Evolutionary conservation across 1,139 yeast species (phyloP), one percentile per base, ranked within the genome.

Genomic region (Taphrina confusa): DNA sequence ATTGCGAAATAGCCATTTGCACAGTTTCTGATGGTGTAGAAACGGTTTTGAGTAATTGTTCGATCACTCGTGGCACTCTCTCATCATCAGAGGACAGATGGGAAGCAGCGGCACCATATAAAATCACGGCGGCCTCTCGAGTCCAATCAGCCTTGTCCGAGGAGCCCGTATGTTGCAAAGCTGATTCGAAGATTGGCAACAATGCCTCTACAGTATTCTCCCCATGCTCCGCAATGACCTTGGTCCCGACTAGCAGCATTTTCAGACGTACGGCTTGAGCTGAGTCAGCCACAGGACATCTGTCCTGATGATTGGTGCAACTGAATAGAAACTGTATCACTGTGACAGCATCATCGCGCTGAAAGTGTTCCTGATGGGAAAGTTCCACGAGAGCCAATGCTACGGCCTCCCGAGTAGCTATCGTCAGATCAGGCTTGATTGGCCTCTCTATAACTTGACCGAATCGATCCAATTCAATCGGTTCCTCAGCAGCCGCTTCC

Each of bases 1-100:
- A 87, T 67, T 83, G 86, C 6, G 95, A 82, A 54, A 88, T 85
- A 4, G 96, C 96, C 69, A 76, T 82, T 72, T 89, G 97, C 28
- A 89, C 95, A 65, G 84, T 86, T 70, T 87, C 95, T 6, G 95
- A 86, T 1, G 97, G 96, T 0, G 95, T 86, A 54, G 84, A 88
- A 57, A 92, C 77, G 2, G 97, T 87, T 56, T 78, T 76, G 57
- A 92, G 71, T 66, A 92, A 76, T 67, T 90, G 80, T 33, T 83
- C 84, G 49, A 89, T 82, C 66, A 90, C 85, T 25, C 67, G 67
- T 2, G 78, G 74, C 62, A 90, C 76, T 71, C 96, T 80, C 3
- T 77, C 69, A 69, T 91, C 97, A 20, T 78, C 74, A 0, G 79
- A 66, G 20, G 80, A 76, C 72, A 91, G 78, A 74, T 91, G 95